These are phyloP conservation scores for Cutaneotrichosporon arboriforme DNA, from an alignment of 1,284 basidiomycete genomes.

Conservation along the genomic window DNA sequence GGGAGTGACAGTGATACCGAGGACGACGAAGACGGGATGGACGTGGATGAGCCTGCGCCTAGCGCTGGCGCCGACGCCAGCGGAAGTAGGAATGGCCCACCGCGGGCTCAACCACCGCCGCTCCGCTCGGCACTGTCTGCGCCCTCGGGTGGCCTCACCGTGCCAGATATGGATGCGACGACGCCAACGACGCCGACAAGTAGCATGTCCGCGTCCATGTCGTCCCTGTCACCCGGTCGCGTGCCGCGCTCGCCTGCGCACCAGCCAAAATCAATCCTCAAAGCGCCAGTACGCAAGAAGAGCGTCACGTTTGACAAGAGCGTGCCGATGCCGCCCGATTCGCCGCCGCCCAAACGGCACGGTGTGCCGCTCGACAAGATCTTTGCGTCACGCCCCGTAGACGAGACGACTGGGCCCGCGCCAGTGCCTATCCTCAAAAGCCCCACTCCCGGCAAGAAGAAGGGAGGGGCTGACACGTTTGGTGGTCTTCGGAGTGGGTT, in stretches of 20 bases:
- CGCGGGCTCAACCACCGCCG: not conserved
- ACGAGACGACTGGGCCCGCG: conserved; percentile 16
- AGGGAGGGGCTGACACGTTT: not conserved
- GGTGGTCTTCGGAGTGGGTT: not conserved
- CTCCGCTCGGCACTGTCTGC: not conserved
- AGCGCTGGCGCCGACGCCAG: not conserved
- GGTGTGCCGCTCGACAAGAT: conserved; percentile 21
- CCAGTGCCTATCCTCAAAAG: conserved; percentile 31
- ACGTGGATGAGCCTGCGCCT: conserved; percentile 1
- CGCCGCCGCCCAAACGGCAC: conserved; percentile 22
- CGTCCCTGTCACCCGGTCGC: not conserved
- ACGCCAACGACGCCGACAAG: not conserved
- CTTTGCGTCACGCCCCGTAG: not conserved
- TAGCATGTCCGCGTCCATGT: not conserved
- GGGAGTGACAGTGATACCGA: conserved; percentile 15
- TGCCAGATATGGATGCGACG: not conserved
- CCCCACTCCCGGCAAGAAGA: conserved; percentile 18
- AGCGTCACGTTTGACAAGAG: conserved; percentile 41
- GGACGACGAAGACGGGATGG: conserved; percentile 8
- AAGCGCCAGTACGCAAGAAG: conserved; percentile 37
- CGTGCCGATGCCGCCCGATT: conserved; percentile 34
- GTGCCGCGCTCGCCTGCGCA: not conserved
- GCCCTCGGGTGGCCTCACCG: no score
- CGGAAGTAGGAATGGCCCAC: not conserved
- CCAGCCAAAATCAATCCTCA: conserved; percentile 35